These are phyloP conservation scores for Leishmania gerbilli DNA, from an alignment of 208 protist species.

Conservation along the genomic window DNA sequence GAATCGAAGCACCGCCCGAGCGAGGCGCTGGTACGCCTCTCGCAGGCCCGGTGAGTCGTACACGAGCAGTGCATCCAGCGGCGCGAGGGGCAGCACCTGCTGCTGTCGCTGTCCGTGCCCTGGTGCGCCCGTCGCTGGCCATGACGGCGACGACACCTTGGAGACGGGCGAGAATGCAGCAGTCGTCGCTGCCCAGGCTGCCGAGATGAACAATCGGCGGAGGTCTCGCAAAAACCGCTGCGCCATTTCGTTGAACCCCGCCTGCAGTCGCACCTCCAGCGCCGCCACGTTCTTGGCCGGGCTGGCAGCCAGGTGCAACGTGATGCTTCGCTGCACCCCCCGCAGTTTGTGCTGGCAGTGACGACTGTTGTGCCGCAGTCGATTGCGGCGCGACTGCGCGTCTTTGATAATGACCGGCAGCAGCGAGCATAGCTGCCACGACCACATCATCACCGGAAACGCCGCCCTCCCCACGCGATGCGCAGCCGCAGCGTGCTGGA, in stretches of 20 bases:
- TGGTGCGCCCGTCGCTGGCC: not conserved
- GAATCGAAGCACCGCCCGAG: conserved; percentile 15
- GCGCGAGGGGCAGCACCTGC: not conserved
- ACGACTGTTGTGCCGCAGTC: conserved; percentile 12
- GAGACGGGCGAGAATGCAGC: not conserved
- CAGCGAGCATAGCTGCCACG: conserved; percentile 44
- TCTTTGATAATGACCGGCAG: conserved; percentile 32
- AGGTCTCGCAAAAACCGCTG: conserved; percentile 52
- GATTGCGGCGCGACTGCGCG: conserved; percentile 9
- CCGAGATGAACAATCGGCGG: conserved; percentile 37
- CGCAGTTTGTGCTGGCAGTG: conserved; percentile 16
- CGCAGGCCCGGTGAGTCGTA: conserved; percentile 30
- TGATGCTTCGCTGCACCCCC: conserved; percentile 22
- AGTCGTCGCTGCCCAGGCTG: not conserved
- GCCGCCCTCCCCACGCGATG: conserved; percentile 39
- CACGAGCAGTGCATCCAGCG: conserved; percentile 28
- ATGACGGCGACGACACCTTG: not conserved
- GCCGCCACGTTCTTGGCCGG: conserved; percentile 24
- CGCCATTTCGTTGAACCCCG: conserved; percentile 30
- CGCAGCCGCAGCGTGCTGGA: conserved; percentile 45
- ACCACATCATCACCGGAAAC: conserved; percentile 63
- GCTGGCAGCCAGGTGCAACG: conserved; percentile 20
- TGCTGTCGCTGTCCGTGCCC: not conserved
- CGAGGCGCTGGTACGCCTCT: conserved; percentile 37
- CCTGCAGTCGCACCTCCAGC: conserved; percentile 32